Evolutionary conservation across 352 stramenopile genomes (phyloP).

Genomic region (Globisporangium perplexum): DNA sequence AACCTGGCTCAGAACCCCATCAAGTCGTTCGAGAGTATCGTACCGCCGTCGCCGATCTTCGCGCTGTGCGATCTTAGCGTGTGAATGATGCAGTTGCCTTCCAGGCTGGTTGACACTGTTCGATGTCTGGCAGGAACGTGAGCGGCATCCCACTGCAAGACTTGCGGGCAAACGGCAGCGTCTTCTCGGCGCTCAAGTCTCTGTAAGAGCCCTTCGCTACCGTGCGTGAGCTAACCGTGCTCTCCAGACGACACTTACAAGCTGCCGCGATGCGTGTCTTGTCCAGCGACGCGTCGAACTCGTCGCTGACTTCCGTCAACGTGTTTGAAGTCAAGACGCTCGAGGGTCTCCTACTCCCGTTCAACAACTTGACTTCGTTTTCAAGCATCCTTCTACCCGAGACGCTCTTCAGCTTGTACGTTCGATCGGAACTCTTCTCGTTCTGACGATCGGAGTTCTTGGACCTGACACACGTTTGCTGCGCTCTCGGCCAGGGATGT

Average conservation of each 20-base stretch:
- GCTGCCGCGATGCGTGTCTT: background rate
- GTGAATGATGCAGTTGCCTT: no score
- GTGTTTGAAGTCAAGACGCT: conserved; percentile 2
- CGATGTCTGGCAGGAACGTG: conserved; percentile 2
- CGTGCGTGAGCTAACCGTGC: background rate
- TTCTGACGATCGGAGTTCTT: background rate
- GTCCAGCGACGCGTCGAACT: conserved; percentile 11
- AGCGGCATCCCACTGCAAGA: conserved; percentile 1
- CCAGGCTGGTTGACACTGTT: background rate
- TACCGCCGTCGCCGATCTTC: background rate
- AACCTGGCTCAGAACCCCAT: conserved; percentile 11
- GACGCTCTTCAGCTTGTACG: conserved; percentile 8
- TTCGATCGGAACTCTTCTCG: background rate
- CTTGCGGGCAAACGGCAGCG: background rate
- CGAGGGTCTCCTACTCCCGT: conserved; percentile 5
- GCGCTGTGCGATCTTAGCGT: conserved; percentile 8
- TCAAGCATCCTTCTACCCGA: conserved; percentile 2
- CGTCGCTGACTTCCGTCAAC: conserved; percentile 5
- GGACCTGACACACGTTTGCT: background rate
- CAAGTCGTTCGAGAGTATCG: conserved; percentile 5
- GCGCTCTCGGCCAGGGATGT: conserved; percentile 3
- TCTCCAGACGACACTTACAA: background rate
- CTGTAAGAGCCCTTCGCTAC: conserved; percentile 2
- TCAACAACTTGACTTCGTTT: conserved; percentile 13
- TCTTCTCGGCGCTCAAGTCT: conserved; percentile 3